phyloP scores from a whole-genome alignment of 2,329 filamentous ascomycete species.

The Colletotrichum chrysophilum region DNA sequence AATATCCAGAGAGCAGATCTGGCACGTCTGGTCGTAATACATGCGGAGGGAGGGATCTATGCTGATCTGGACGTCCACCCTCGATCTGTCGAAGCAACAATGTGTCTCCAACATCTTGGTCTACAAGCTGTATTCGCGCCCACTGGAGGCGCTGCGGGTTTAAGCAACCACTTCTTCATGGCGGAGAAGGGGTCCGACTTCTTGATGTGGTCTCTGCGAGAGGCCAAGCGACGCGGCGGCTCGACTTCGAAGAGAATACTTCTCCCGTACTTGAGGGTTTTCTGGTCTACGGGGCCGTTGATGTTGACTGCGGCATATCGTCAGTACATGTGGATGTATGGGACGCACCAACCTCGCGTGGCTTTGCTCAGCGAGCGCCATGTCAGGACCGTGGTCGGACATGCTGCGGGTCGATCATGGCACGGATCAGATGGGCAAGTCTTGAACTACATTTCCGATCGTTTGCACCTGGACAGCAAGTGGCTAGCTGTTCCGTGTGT shows the following conservation, averaged over 20 bases:
- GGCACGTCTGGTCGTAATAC: conserved; percentile 25
- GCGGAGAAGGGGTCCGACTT: conserved; percentile 21
- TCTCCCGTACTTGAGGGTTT: conserved; percentile 28
- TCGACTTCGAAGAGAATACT: conserved; percentile 14
- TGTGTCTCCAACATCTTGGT: conserved; percentile 21
- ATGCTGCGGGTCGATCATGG: conserved; percentile 28
- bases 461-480: neutral
- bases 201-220: conserved; percentile 24
- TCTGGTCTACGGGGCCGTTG: conserved; percentile 30
- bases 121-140: conserved; percentile 20
- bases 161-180: conserved; percentile 32
- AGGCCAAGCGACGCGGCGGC: conserved; percentile 25
- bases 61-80: conserved; percentile 29
- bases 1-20: conserved; percentile 29
- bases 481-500: neutral
- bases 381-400: conserved; percentile 8
- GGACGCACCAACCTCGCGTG: neutral
- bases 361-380: conserved; percentile 21
- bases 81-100: neutral
- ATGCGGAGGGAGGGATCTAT: conserved; percentile 27
- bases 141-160: conserved; percentile 4
- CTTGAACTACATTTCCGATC: conserved; percentile 26
- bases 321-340: conserved; percentile 22
- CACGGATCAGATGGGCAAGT: conserved; percentile 25
- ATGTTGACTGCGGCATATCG: conserved; percentile 27